phyloP scores from a whole-genome alignment of 2,329 filamentous ascomycete genomes.

The Ceratocystis harringtonii region DNA sequence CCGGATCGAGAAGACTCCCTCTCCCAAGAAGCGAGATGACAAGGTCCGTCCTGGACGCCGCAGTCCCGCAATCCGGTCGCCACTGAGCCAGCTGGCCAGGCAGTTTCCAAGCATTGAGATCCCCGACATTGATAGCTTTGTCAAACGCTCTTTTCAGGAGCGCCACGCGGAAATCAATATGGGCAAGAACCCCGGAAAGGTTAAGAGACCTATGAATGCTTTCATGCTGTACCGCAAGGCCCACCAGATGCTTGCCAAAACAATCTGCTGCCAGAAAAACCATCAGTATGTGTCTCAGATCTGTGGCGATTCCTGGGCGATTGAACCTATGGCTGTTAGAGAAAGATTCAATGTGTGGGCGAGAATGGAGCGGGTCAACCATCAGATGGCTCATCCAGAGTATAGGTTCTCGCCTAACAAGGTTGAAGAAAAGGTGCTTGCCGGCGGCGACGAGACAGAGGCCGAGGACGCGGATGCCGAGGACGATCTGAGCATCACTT shows the following conservation, averaged over 20 bases:
- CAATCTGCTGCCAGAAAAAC: slow-evolving; percentile 70
- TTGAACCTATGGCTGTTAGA: slow-evolving; percentile 59
- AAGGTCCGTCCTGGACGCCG: slow-evolving; percentile 22
- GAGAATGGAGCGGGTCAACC: slow-evolving; percentile 66
- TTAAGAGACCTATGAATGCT: slow-evolving; percentile 90
- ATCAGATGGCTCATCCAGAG: slow-evolving; percentile 67
- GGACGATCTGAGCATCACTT: no score
- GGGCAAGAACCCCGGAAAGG: slow-evolving; percentile 54
- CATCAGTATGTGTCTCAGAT: slow-evolving; percentile 83
- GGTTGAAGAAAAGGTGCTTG: slow-evolving; percentile 24
- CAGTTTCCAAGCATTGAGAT: slow-evolving; percentile 47
- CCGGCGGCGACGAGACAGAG: slow-evolving; percentile 26
- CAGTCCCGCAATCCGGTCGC: slow-evolving; percentile 38
- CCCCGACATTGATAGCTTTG: slow-evolving; percentile 66
- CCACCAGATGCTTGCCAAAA: slow-evolving; percentile 74
- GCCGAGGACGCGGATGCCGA: neutral
- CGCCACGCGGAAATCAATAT: slow-evolving; percentile 54
- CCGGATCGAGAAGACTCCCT: slow-evolving; percentile 15
- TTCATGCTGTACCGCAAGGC: slow-evolving; percentile 97
- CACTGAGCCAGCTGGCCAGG: slow-evolving; percentile 56
- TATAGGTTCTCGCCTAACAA: slow-evolving; percentile 75
- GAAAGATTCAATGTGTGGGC: slow-evolving; percentile 67
- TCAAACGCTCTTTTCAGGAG: slow-evolving; percentile 52
- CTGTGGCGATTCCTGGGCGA: slow-evolving; percentile 73
- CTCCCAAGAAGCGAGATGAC: slow-evolving; percentile 24